A percentile compares a stretch with the other conserved stretches of the same genome.
Evolutionary conservation across 306 rosid species (phyloP).

Genomic region (Dalbergia oliveri): DNA sequence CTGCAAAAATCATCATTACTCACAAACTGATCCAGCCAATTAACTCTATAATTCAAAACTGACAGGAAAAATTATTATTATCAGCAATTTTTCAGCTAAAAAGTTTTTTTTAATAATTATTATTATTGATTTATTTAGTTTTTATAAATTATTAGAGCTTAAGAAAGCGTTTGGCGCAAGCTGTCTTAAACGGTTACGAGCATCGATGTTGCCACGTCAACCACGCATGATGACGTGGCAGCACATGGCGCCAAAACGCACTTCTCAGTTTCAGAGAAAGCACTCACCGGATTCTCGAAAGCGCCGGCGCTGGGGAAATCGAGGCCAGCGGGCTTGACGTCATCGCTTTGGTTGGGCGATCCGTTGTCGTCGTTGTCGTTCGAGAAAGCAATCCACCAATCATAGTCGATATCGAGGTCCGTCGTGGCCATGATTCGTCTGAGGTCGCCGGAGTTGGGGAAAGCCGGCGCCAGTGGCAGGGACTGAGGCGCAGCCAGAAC

Average conservation of each 20-base stretch:
- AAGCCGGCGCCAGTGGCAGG: conserved; percentile 11
- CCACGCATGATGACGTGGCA: conserved; percentile 38
- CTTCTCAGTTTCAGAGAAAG: conserved; percentile 7
- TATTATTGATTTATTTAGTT: neutral
- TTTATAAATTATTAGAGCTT: neutral
- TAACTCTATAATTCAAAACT: no score
- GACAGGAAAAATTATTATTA: neutral
- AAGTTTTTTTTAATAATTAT: neutral
- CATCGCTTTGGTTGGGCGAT: conserved; percentile 19
- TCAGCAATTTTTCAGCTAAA: neutral
- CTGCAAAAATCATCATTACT: neutral
- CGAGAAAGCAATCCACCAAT: neutral
- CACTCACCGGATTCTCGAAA: conserved; percentile 65
- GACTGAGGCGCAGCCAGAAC: conserved; percentile 40
- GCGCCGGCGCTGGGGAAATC: conserved; percentile 43
- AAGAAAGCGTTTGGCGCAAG: conserved; percentile 5
- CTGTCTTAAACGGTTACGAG: neutral
- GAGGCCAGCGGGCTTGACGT: conserved; percentile 13
- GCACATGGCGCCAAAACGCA: conserved; percentile 1
- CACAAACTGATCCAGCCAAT: neutral
- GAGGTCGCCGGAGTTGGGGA: conserved; percentile 26
- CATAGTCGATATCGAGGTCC: conserved; percentile 54
- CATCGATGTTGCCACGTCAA: conserved; percentile 32
- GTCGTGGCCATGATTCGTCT: conserved; percentile 58
- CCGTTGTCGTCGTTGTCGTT: neutral